phyloP scores from a whole-genome alignment of 2,329 filamentous ascomycete species.

The Penicillium hesseltinei region DNA sequence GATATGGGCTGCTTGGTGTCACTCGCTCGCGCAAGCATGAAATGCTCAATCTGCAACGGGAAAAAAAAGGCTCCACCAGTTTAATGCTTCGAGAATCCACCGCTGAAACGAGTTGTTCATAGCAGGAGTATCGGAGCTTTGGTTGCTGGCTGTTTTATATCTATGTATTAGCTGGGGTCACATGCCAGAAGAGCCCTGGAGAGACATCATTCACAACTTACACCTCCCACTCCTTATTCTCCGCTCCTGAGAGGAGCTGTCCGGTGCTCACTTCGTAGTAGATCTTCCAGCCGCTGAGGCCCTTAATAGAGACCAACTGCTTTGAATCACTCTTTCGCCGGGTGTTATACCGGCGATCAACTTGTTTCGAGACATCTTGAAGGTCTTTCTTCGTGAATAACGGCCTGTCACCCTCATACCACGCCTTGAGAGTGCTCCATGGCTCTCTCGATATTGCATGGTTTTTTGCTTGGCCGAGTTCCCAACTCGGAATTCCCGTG shows the following conservation, averaged over 20 bases:
- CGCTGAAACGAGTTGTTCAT: neutral
- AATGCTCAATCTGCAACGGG: neutral
- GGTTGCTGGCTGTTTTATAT: neutral
- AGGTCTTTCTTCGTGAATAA: neutral
- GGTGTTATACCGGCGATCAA: neutral
- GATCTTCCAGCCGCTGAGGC: neutral
- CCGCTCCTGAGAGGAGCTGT: too few species aligned
- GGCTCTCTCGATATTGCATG: neutral
- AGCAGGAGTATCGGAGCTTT: neutral
- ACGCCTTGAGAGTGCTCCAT: neutral
- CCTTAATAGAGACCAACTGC: neutral
- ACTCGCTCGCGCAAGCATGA: neutral
- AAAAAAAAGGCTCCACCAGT: neutral
- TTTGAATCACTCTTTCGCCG: too few species aligned
- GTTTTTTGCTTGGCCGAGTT: neutral
- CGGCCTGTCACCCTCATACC: neutral
- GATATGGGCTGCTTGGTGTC: neutral
- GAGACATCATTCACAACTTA: neutral
- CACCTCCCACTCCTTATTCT: neutral
- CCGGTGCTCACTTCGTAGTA: neutral
- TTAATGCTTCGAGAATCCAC: rapidly evolving
- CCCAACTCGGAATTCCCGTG: neutral
- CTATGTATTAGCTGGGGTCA: neutral
- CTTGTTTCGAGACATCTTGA: neutral
- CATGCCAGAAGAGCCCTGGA: neutral